A percentile compares a stretch with the other conserved stretches of the same genome.
Conservation (phyloP, 768 basidiomycete species). For the Udeniomyces megalosporus region DNA sequence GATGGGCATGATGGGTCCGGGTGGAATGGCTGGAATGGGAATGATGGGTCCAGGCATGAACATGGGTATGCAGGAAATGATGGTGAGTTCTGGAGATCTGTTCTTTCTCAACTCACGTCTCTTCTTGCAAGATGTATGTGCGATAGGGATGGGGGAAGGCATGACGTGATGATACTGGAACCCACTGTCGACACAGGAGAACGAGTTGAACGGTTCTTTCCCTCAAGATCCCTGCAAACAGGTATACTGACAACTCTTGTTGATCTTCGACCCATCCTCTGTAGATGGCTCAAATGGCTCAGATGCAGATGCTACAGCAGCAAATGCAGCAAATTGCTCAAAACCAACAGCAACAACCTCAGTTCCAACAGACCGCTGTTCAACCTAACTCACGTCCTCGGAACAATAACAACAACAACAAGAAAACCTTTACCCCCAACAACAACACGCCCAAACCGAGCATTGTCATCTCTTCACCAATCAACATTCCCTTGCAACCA, state of each 20-base stretch:
- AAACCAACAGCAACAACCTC: conserved; percentile 19
- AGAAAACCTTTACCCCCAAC: background rate
- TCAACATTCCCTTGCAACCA: conserved; percentile 28
- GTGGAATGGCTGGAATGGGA: conserved; percentile 24
- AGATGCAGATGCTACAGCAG: conserved; percentile 25
- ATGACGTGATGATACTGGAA: too few species aligned
- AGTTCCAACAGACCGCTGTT: too few species aligned
- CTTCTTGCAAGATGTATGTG: too few species aligned
- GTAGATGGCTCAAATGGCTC: conserved; percentile 60
- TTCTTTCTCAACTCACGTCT: background rate
- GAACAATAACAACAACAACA: conserved; percentile 19
- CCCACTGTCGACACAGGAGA: too few species aligned
- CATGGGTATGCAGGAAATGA: conserved; percentile 61
- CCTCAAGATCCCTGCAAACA: too few species aligned
- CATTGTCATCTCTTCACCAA: background rate
- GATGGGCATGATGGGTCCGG: conserved; percentile 43
- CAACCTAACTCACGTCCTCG: too few species aligned
- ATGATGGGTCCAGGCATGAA: conserved; percentile 9
- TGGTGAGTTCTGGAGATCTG: conserved; percentile 54
- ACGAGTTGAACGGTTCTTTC: too few species aligned
- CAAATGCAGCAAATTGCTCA: conserved; percentile 18
- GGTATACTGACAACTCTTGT: background rate
- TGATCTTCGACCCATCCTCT: conserved; percentile 17
- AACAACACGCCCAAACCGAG: too few species aligned
- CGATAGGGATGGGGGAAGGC: too few species aligned